Percentiles rank a stretch among this genome's conserved stretches.
These are phyloP conservation scores for Austropuccinia psidii DNA, from an alignment of 1,284 basidiomycete genomes.

Conservation along the genomic window DNA sequence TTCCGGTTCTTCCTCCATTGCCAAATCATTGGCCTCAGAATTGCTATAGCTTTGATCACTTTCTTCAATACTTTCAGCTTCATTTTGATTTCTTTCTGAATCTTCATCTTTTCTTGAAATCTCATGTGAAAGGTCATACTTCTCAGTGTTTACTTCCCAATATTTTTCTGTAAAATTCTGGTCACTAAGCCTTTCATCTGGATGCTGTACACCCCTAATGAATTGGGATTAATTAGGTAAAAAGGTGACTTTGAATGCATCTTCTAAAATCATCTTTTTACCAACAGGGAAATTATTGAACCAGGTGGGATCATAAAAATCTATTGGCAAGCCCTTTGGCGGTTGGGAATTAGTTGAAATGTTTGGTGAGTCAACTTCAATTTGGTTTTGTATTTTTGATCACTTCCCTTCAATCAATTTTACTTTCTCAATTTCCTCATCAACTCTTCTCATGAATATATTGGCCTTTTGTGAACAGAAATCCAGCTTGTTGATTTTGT, in stretches of 20 bases:
- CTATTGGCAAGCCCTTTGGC: conserved; percentile 1
- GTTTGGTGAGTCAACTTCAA: neutral
- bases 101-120: too few relatives aligned
- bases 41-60: too few relatives aligned
- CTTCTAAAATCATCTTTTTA: neutral
- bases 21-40: too few relatives aligned
- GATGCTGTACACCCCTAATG: too few relatives aligned
- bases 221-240: neutral
- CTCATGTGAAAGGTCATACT: too few relatives aligned
- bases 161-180: too few relatives aligned
- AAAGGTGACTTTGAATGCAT: neutral
- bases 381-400: neutral
- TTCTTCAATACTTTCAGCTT: too few relatives aligned
- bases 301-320: neutral
- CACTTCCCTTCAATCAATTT: neutral
- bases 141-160: too few relatives aligned
- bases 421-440: neutral
- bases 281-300: neutral
- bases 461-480: neutral
- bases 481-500: neutral
- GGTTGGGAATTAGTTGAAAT: neutral
- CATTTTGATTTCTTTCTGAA: too few relatives aligned
- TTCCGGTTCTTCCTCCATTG: too few relatives aligned
- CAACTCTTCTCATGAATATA: neutral
- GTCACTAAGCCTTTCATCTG: too few relatives aligned